Base-by-base conservation (phyloP, 176 grass and related monocot genomes). In the Stipa capillata region DNA sequence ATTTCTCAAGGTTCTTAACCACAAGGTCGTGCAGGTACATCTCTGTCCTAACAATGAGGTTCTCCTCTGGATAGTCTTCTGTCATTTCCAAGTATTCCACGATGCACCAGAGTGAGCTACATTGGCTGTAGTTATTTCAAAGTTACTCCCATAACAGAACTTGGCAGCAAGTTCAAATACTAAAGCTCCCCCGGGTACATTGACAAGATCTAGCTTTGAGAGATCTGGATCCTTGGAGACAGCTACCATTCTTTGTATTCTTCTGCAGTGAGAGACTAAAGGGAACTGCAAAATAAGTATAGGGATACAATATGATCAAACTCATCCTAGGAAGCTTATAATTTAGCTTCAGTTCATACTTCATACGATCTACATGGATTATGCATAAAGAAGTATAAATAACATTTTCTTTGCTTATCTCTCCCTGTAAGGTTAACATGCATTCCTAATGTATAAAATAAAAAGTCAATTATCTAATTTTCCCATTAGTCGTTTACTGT, bases 31-130 rank as follows among this genome's bases (percentile, higher is more conserved):
- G 76, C 25, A 85, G 36, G 40, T 81, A 92, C 0, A 45, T 74
- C 80, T 97, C 93, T 9, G 93, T 88, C 60, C 50, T 65, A 21
- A 37, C 63, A 8, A 92, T 83, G 25, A 97, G 85, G 65, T 97
- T 97, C 51, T 87, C 93, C 27, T 48, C 52, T 27, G 59, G 33
- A 13, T 86, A 88, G 18, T 97, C 90, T 64, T 97, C 87, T 4
- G 90, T 90, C 93, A 97, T 97, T 64, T 97, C 93, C 42, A 97
- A 64, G 64, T 86, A 87, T 20, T 92, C 93, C 1, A 87, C 89
- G 1, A 62, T 72, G 12, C 93, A 97, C 29, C 93, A 82, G 20
- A 92, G 84, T 84, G 63, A 5, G 93, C 90, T 24, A 90, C 63
- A n/a, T 97, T 97, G 18, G 64, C 75, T 0, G 62, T 33, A 1